Percentiles rank a stretch among this genome's conserved stretches.
Conservation (phyloP, 768 basidiomycete species). For the Kwoniella heveanensis region DNA sequence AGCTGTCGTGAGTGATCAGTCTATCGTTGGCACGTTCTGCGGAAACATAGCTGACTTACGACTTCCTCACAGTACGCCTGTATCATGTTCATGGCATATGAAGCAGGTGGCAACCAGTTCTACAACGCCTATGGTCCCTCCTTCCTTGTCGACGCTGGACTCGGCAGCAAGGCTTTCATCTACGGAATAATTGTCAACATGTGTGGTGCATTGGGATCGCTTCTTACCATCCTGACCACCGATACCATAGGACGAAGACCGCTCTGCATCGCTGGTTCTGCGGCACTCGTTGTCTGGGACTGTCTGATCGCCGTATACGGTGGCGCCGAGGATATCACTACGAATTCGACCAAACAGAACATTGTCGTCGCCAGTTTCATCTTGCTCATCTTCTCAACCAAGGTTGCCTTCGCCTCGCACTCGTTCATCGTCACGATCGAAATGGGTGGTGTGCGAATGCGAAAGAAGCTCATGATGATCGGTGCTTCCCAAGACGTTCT, state of each 20-base stretch:
- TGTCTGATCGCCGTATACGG: constrained; percentile 29
- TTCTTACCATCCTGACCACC: constrained; percentile 21
- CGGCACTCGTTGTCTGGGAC: constrained; percentile 21
- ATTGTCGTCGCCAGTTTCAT: constrained; percentile 31
- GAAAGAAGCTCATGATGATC: constrained; percentile 33
- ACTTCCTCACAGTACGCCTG: not conserved
- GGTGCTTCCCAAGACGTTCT: constrained; percentile 21
- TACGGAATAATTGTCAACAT: constrained; percentile 28
- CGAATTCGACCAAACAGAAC: constrained; percentile 9
- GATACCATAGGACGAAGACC: constrained; percentile 29
- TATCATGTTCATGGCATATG: constrained; percentile 21
- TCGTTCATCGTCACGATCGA: constrained; percentile 28
- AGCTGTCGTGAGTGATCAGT: constrained; percentile 3
- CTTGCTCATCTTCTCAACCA: constrained; percentile 24
- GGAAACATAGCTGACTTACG: not conserved
- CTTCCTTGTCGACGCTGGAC: constrained; percentile 25
- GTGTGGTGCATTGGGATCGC: constrained; percentile 19
- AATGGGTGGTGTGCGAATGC: constrained; percentile 34
- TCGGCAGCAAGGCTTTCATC: constrained; percentile 30
- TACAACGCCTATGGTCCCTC: constrained; percentile 33
- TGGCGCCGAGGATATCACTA: constrained; percentile 2
- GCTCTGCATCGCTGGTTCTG: constrained; percentile 23
- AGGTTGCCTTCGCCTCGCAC: constrained; percentile 26
- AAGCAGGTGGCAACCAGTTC: constrained; percentile 31
- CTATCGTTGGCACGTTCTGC: not conserved